Evolutionary conservation across 805 yeast species (phyloP), one percentile per base, ranked within the genome.

Genomic region (Jamesozyma lodderae): DNA sequence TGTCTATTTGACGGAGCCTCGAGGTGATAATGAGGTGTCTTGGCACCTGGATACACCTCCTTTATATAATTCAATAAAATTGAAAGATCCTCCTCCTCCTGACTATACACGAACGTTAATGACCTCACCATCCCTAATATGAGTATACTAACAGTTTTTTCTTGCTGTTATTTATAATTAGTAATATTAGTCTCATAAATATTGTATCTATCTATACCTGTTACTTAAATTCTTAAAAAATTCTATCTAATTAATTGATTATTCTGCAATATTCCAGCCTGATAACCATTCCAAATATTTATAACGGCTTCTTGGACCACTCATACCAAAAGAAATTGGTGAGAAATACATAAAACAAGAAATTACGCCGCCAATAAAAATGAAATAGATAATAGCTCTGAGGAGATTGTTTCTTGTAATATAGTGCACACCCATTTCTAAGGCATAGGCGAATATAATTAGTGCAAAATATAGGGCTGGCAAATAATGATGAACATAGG

Each of bases 391-490:
- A 22, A 46, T 31, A 3, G 50, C 27, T 41, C 59, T 59, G 11
- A 59, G 25, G 1, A 41, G 23, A 7, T 40, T 46, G 36, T 61
- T 63, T 27, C 41, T 48, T 21, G 51, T 50, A 18, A 56, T 47
- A 28, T 52, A 52, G 15, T 56, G 48, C 44, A 63, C 47, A 36
- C 52, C 57, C 20, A 40, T 42, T 45, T 79, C 85, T 31, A 77
- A 55, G 39, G 70, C 60, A 55, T 74, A 78, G 4, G 72, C 71
- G 35, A 70, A 57, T 28, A 75, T 73, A 38, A 77, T 59, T 60
- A 79, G 64, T 36, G 86, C 85, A 59, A 83, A 83, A 62, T 83
- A 83, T 47, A 83, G 66, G 0, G 92, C 88, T 34, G 94, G 94
- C 53, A 81, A 67, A 59, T 83, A 83, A 64, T 83, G 94, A 59